phyloP scores from a whole-genome alignment of 306 rosid species.

The Ceratonia siliqua region DNA sequence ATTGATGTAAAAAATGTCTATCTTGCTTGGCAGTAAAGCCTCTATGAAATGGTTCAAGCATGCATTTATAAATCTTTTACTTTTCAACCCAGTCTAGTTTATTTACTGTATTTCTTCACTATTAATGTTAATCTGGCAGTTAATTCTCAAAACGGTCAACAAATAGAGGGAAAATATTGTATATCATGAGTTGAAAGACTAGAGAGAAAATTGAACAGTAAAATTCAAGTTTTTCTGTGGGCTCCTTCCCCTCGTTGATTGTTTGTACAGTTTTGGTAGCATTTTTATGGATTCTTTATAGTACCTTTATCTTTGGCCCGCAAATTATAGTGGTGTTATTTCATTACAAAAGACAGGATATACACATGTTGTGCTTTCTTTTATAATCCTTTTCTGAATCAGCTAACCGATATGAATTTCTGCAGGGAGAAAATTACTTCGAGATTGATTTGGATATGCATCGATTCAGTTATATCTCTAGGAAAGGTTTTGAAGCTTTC shows the following conservation, averaged over 20 bases:
- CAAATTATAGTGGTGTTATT: conserved; percentile 42
- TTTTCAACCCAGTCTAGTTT: neutral
- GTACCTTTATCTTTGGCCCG: conserved; percentile 33
- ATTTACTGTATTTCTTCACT: neutral
- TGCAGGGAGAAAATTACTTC: conserved; percentile 88
- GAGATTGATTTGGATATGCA: conserved; percentile 99
- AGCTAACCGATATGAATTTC: conserved; percentile 24
- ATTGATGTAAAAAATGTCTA: neutral
- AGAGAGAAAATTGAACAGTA: conserved; percentile 20
- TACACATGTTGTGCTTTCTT: conserved; percentile 20
- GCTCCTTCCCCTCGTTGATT: conserved; percentile 32
- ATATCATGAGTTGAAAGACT: conserved; percentile 14
- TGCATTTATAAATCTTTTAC: neutral
- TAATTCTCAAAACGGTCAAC: conserved; percentile 18
- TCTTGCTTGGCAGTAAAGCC: neutral
- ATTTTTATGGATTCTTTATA: conserved; percentile 37
- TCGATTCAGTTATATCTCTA: conserved; percentile 91
- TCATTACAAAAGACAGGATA: conserved; percentile 32
- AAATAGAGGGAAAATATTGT: conserved; percentile 1
- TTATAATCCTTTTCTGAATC: neutral
- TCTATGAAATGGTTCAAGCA: neutral
- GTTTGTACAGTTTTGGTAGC: conserved; percentile 24
- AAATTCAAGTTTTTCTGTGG: conserved; percentile 31
- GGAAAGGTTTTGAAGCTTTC: conserved; percentile 96
- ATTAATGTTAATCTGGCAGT: neutral